Percentiles rank a stretch among this genome's conserved stretches.
phyloP scores from a whole-genome alignment of 2,329 filamentous ascomycete species.

The Sphaerostilbella broomeana region DNA sequence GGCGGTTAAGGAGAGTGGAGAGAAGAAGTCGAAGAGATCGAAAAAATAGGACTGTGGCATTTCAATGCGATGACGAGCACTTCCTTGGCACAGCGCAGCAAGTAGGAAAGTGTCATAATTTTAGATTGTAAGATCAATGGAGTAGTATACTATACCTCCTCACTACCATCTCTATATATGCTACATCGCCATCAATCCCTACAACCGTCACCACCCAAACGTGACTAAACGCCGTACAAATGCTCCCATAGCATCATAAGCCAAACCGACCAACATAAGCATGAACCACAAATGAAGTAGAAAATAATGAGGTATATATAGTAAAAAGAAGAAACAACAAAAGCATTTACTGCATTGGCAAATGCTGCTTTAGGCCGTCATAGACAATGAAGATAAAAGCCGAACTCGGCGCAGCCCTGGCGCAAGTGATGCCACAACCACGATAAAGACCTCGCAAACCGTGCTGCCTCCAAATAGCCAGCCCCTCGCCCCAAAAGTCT shows the following conservation, averaged over 20 bases:
- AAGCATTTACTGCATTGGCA: slow-evolving; percentile 41
- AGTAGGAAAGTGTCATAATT: no score
- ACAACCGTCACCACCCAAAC: no score
- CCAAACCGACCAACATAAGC: no score
- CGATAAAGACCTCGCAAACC: slow-evolving; percentile 83
- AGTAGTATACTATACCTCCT: no score
- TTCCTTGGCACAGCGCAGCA: no score
- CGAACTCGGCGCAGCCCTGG: slow-evolving; percentile 85
- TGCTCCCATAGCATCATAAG: no score
- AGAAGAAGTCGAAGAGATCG: slow-evolving; percentile 15
- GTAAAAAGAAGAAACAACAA: slow-evolving; percentile 14
- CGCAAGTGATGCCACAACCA: slow-evolving; percentile 89
- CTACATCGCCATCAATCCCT: no score
- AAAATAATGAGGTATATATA: neutral
- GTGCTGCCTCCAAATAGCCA: slow-evolving; percentile 70
- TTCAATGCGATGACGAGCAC: no score
- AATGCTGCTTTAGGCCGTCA: slow-evolving; percentile 69
- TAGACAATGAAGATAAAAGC: slow-evolving; percentile 97
- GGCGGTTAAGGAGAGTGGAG: slow-evolving; percentile 15
- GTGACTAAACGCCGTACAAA: no score
- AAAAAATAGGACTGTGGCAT: slow-evolving; percentile 7
- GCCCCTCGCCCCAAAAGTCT: slow-evolving; percentile 67
- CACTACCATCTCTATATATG: no score
- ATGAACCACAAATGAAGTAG: no score
- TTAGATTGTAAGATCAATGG: no score